Evolutionary conservation across 768 basidiomycete species (phyloP).

Genomic region (Xerocomellus amylosporus): DNA sequence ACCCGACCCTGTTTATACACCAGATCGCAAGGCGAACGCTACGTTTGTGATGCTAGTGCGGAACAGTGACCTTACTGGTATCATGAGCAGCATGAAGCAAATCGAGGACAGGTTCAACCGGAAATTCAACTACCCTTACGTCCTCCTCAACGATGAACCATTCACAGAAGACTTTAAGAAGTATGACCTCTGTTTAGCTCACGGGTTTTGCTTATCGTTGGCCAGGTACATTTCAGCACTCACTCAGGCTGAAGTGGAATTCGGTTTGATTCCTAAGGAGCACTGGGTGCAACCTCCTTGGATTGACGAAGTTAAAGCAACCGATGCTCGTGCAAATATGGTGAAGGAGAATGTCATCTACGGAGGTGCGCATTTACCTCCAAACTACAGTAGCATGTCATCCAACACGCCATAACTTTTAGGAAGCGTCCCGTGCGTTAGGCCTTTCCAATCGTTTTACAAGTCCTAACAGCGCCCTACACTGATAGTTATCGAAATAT

Average conservation of each 20-base stretch:
- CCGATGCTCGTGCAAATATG: constrained; percentile 58
- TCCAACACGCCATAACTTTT: neutral
- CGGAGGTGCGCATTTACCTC: constrained; percentile 43
- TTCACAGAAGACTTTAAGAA: constrained; percentile 75
- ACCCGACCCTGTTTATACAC: constrained; percentile 34
- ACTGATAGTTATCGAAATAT: constrained; percentile 79
- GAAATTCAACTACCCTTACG: constrained; percentile 77
- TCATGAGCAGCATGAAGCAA: constrained; percentile 63
- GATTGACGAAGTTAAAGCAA: constrained; percentile 73
- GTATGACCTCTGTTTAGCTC: constrained; percentile 32
- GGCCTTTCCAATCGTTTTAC: neutral
- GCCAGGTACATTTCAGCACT: constrained; percentile 33
- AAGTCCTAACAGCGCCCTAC: constrained; percentile 6
- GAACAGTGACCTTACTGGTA: constrained; percentile 59
- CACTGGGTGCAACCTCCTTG: constrained; percentile 78
- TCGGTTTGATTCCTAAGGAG: constrained; percentile 63
- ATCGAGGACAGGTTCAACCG: constrained; percentile 88
- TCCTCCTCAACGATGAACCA: constrained; percentile 83
- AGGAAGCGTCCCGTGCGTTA: constrained; percentile 72
- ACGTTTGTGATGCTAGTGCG: constrained; percentile 78
- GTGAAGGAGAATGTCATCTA: constrained; percentile 60
- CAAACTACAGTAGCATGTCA: constrained; percentile 2
- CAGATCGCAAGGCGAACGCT: constrained; percentile 73
- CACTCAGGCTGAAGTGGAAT: constrained; percentile 38
- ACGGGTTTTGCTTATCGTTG: constrained; percentile 5